Evolutionary conservation across 2,329 filamentous ascomycete genomes (phyloP).

Genomic region (Diplodia sapinea): DNA sequence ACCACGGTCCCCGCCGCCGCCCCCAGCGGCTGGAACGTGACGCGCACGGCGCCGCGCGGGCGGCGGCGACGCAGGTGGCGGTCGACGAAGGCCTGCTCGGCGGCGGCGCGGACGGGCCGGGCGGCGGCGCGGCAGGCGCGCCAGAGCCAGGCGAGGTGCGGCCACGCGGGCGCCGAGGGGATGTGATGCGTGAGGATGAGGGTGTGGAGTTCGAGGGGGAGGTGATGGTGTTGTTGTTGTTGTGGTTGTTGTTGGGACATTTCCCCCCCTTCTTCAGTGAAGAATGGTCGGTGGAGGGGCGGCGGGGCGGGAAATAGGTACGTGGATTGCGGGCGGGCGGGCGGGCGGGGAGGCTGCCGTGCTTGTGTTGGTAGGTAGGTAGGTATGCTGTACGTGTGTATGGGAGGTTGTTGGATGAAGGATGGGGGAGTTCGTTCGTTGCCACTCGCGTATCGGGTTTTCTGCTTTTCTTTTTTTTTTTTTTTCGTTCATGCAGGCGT

Average conservation of each 20-base stretch:
- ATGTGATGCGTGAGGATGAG: not conserved
- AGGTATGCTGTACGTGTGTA: too few species aligned
- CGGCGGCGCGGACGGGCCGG: not conserved
- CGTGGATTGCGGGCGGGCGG: too few species aligned
- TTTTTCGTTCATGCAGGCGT: too few species aligned
- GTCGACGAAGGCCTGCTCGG: conserved; percentile 3
- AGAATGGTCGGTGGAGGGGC: too few species aligned
- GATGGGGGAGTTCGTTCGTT: too few species aligned
- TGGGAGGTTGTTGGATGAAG: too few species aligned
- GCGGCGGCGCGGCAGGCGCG: not conserved
- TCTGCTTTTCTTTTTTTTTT: too few species aligned
- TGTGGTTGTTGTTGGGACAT: not conserved
- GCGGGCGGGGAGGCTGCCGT: too few species aligned
- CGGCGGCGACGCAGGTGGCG: not conserved
- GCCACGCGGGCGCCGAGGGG: not conserved
- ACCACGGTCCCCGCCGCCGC: not conserved
- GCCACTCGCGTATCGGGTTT: too few species aligned
- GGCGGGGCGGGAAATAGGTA: too few species aligned
- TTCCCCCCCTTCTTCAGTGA: too few species aligned
- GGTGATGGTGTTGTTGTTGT: not conserved
- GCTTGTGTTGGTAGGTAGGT: too few species aligned
- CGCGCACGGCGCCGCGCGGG: not conserved
- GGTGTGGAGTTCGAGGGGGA: not conserved
- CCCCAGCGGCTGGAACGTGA: not conserved
- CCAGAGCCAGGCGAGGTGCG: conserved; percentile 11